Evolutionary conservation across 177 flowering plant species (phyloP).

Genomic region (Vitis hybrid): DNA sequence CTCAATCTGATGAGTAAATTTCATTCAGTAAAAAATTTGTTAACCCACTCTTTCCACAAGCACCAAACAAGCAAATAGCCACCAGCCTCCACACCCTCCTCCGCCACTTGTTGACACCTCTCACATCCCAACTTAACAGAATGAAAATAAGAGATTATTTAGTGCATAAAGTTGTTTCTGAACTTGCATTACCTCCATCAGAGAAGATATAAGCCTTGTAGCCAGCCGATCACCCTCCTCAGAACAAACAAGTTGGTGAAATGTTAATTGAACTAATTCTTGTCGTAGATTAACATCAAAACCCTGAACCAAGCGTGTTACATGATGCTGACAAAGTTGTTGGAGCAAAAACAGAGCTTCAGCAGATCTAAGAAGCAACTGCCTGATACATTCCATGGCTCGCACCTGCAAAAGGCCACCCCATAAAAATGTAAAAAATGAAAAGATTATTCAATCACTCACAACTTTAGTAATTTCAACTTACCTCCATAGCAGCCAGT

Average conservation of each 20-base stretch:
- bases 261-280: conserved; percentile 70
- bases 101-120: too few relatives aligned
- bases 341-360: conserved; percentile 92
- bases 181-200: conserved; percentile 78
- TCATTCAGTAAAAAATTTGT: too few relatives aligned
- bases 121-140: too few relatives aligned
- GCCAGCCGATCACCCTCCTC: conserved; percentile 93
- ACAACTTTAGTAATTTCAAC: conserved; percentile 9
- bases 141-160: too few relatives aligned
- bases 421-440: neutral
- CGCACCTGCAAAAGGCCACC: conserved; percentile 61
- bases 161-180: neutral
- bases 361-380: conserved; percentile 82
- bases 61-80: too few relatives aligned
- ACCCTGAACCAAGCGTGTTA: conserved; percentile 71
- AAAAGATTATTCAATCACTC: neutral
- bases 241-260: conserved; percentile 89
- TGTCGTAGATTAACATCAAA: conserved; percentile 59
- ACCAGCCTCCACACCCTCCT: too few relatives aligned
- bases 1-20: too few relatives aligned
- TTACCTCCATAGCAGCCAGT: conserved; percentile 95
- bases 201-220: conserved; percentile 78
- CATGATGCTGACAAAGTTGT: conserved; percentile 85
- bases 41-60: too few relatives aligned
- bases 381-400: conserved; percentile 94